These are phyloP conservation scores for Chaetomium sp. DNA, from an alignment of 2,329 filamentous ascomycete genomes.

Conservation along the genomic window DNA sequence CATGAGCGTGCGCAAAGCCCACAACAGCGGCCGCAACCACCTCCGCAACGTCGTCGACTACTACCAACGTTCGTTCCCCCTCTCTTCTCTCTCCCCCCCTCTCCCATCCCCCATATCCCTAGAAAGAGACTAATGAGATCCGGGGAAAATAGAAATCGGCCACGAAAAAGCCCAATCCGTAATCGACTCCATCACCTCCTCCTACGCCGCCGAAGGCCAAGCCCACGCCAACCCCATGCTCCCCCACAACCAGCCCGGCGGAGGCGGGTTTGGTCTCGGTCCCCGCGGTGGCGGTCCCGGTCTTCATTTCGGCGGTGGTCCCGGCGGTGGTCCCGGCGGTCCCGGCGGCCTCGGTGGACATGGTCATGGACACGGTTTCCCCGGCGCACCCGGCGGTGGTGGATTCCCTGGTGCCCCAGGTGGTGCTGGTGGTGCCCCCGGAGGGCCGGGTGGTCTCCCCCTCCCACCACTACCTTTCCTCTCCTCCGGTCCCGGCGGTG, in stretches of 20 bases:
- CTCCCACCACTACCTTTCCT: slow-evolving; percentile 24
- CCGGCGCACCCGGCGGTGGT: background rate
- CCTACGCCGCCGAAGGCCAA: slow-evolving; percentile 91
- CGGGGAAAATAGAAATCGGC: slow-evolving; percentile 68
- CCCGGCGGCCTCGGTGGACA: background rate
- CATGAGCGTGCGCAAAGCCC: slow-evolving; percentile 98
- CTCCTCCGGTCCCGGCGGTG: slow-evolving; percentile 33
- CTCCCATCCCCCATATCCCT: background rate
- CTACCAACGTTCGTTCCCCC: slow-evolving; percentile 68
- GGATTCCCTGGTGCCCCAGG: too few relatives aligned
- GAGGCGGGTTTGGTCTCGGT: slow-evolving; percentile 48
- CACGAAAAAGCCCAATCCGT: slow-evolving; percentile 98
- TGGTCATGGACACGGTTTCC: background rate
- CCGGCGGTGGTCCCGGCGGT: background rate
- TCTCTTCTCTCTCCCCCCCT: background rate
- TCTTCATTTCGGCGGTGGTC: background rate
- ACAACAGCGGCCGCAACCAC: slow-evolving; percentile 95
- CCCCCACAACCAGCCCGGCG: slow-evolving; percentile 58
- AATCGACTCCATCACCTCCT: slow-evolving; percentile 95
- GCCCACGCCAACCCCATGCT: slow-evolving; percentile 80
- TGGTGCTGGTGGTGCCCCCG: background rate
- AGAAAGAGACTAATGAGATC: slow-evolving; percentile 11
- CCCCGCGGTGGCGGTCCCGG: slow-evolving; percentile 28
- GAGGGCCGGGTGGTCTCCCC: slow-evolving; percentile 40
- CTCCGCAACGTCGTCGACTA: slow-evolving; percentile 97